A percentile compares a stretch with the other conserved stretches of the same genome.
These are phyloP conservation scores for Bodo saltans DNA, from an alignment of 78 protist genomes.

Conservation along the genomic window DNA sequence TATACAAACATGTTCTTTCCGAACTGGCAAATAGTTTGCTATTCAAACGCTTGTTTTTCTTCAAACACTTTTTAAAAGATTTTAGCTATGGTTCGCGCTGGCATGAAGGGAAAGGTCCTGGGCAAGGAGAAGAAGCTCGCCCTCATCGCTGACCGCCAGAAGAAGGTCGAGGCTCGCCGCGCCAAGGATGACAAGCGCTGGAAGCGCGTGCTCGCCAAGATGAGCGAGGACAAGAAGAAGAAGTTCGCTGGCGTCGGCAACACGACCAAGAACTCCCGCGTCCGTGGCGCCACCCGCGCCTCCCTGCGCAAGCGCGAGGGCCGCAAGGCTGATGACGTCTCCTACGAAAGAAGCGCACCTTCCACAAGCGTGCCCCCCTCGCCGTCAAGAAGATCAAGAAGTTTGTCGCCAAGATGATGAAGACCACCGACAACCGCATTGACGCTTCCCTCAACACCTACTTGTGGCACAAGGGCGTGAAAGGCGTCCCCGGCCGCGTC, in stretches of 20 bases:
- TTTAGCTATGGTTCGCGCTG: too few species aligned
- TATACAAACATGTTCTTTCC: too few species aligned
- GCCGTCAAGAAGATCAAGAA: constrained; percentile 70
- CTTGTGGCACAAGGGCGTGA: constrained; percentile 82
- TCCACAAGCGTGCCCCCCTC: constrained; percentile 88
- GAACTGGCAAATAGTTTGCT: too few species aligned
- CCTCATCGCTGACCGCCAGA: neutral
- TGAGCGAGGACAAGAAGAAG: neutral
- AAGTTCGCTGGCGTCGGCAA: neutral
- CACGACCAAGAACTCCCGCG: neutral
- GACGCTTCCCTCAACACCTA: constrained; percentile 73
- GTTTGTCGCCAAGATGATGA: constrained; percentile 75
- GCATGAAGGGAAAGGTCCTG: too few species aligned
- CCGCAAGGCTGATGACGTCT: constrained; percentile 40
- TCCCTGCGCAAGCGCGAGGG: neutral
- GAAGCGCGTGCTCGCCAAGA: neutral
- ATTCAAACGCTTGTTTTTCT: too few species aligned
- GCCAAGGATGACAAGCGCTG: neutral
- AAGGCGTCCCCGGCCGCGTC: constrained; percentile 74
- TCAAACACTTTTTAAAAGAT: too few species aligned
- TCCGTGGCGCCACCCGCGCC: neutral
- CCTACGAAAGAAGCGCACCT: constrained; percentile 78
- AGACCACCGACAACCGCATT: constrained; percentile 84
- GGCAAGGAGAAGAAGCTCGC: too few species aligned
- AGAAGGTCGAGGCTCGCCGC: neutral